Base-by-base conservation (phyloP, 2,329 filamentous ascomycete genomes). In the Phaeosphaeriaceae sp. region DNA sequence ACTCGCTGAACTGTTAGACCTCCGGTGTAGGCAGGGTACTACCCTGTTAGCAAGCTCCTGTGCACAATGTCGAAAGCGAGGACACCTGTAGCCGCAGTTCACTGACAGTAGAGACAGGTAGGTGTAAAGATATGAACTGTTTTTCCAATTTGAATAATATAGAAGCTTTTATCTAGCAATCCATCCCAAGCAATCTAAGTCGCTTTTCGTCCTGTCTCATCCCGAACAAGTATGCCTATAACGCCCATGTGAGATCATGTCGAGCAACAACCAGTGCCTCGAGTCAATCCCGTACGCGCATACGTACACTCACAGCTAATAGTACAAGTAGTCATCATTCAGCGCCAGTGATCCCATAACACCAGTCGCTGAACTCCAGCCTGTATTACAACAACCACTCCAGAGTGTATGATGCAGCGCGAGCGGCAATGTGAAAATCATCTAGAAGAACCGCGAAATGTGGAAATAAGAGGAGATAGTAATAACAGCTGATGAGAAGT, bases 141-240 rank as follows among this genome's bases (percentile, higher is more conserved):
- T 71, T 70, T 71, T 69, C 20, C 64, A 70, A 71, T 71, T 72
- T 68, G n/a, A n/a, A n/a, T n/a, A n/a, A n/a, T n/a, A n/a, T n/a
- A 66, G 51, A 48, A 45, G 59, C 66, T 70, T 72, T 71, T 69
- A 56, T 69, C 62, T 66, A 61, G 60, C 57, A 58, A 53, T 64
- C 45, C 52, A 41, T 42, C 15, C n/a, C 22, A 22, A 25, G 22
- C 52, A 54, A 27, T 54, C 58, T 56, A 54, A 48, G 21, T 61
- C 59, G 56, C 56, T 45, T 57, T 58, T 45, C 3, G 11, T 6
- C 21, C 19, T 33, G 33, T 52, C 53, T 53, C 53, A 33, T 57
- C 58, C 53, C 45, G 36, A 45, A 53, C 41, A 51, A 53, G n/a
- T 61, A 25, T 56, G 45, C 57, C 59, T 51, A 52, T 48, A 60